Base-by-base conservation (phyloP, 495 filamentous ascomycete genomes). In the Daldinia grandis region DNA sequence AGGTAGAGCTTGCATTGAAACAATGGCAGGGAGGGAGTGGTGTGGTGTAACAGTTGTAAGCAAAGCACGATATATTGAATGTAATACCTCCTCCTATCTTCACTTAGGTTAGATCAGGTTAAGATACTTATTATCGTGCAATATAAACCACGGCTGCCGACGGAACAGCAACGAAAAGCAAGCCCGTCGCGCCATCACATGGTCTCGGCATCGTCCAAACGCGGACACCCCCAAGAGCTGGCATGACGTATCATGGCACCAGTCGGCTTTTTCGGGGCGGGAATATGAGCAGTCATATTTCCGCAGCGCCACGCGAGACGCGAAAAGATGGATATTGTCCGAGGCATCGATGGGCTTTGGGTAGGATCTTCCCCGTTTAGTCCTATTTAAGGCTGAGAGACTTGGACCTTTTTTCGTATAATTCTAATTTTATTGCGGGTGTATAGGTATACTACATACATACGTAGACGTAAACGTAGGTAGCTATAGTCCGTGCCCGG, bases 401-500 rank as follows among this genome's bases (percentile, higher is more conserved):
- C 17, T 19, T 7, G 19, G 40, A 17, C n/a, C n/a, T n/a, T 47
- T 50, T 50, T 50, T 25, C n/a, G 38, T 40, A 40, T 40, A 35
- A n/a, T n/a, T n/a, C n/a, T 35, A 14, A 35, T 14, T 35, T 35
- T 35, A 35, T 40, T 40, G n/a, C 17, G 38, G 38, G 38, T 3
- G 33, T 4, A 35, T 38, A 8, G 15, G 35, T 21, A 47, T 47
- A 47, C n/a, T 21, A 47, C 6, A 47, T 35, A 68, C 53, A n/a
- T 37, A 38, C 2, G 51, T 40, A 19, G 6, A 60, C 40, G 56
- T 66, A 37, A 28, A 27, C 57, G 35, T 55, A 30, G 12, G 25
- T 53, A 24, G 40, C 40, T 30, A 15, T 30, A 9, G 64, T 66
- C 27, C 57, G 49, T 61, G 58, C 47, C 64, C 40, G 47, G 64